A percentile compares a stretch with the other conserved stretches of the same genome.
Evolutionary conservation across 352 stramenopile genomes (phyloP).

Genomic region (Blastocystis sp.): DNA sequence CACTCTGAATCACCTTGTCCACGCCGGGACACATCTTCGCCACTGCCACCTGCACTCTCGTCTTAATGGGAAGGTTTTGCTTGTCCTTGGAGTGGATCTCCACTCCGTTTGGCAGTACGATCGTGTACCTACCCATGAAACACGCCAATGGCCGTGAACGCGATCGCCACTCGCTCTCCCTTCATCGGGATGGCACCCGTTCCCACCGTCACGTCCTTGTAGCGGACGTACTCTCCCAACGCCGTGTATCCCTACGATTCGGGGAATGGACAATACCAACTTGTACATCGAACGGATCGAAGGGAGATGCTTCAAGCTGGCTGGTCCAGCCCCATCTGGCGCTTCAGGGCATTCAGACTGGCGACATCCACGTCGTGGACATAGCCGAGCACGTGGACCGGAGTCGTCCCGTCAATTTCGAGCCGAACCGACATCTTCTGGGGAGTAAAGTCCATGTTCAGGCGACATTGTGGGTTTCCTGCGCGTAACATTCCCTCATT

Average conservation of each 20-base stretch:
- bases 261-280: not conserved
- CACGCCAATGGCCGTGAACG: not conserved
- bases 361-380: slow-evolving; percentile 60
- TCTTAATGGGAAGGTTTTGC: not conserved
- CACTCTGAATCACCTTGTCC: slow-evolving; percentile 40
- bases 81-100: slow-evolving; percentile 24
- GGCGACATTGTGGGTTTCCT: slow-evolving; percentile 14
- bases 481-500: not conserved
- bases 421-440: slow-evolving; percentile 25
- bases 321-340: not conserved
- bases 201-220: slow-evolving; percentile 37
- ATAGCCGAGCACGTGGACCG: slow-evolving; percentile 42
- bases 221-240: slow-evolving; percentile 59
- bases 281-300: slow-evolving; percentile 47
- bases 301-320: not conserved
- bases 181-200: slow-evolving; percentile 5
- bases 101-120: not conserved
- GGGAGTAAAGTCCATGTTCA: slow-evolving; percentile 22
- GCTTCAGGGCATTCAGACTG: slow-evolving; percentile 40
- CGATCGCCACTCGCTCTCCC: slow-evolving; percentile 1
- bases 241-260: not conserved
- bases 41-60: slow-evolving; percentile 23
- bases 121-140: not conserved
- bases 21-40: slow-evolving; percentile 54
- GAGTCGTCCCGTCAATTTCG: not conserved